Evolutionary conservation across 768 basidiomycete species (phyloP).

Genomic region (Porpolomopsis calyptriformis): DNA sequence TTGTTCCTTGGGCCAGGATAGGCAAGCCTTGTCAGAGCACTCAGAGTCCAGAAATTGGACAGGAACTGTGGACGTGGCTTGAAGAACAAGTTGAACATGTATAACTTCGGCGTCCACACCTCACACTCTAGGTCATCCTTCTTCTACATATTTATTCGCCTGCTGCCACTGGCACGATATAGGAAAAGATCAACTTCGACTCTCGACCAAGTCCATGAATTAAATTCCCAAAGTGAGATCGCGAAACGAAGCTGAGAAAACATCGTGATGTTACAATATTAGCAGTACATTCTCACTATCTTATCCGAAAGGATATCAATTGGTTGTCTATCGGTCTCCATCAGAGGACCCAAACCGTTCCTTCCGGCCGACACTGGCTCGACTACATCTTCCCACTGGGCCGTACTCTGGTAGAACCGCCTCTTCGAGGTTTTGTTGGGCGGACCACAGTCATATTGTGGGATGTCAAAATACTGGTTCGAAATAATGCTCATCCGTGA

Average conservation of each 20-base stretch:
- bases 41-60: conserved; percentile 22
- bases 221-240: too few species aligned
- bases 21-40: conserved; percentile 15
- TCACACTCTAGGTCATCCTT: too few species aligned
- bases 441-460: conserved; percentile 30
- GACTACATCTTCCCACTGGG: conserved; percentile 25
- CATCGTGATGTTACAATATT: too few species aligned
- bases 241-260: too few species aligned
- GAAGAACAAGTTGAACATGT: conserved; percentile 29
- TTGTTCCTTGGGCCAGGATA: conserved; percentile 34
- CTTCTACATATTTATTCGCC: too few species aligned
- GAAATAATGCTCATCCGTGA: conserved; percentile 64
- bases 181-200: too few species aligned
- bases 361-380: conserved; percentile 15
- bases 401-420: conserved; percentile 48
- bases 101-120: background rate
- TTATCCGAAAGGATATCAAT: too few species aligned
- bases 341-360: background rate
- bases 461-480: conserved; percentile 45
- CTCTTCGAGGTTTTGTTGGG: conserved; percentile 28
- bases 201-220: too few species aligned
- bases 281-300: too few species aligned
- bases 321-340: background rate
- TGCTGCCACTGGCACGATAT: too few species aligned
- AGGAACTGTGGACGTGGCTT: conserved; percentile 31